These are phyloP conservation scores for Kwoniella shandongensis DNA, from an alignment of 768 basidiomycete species.

Conservation along the genomic window DNA sequence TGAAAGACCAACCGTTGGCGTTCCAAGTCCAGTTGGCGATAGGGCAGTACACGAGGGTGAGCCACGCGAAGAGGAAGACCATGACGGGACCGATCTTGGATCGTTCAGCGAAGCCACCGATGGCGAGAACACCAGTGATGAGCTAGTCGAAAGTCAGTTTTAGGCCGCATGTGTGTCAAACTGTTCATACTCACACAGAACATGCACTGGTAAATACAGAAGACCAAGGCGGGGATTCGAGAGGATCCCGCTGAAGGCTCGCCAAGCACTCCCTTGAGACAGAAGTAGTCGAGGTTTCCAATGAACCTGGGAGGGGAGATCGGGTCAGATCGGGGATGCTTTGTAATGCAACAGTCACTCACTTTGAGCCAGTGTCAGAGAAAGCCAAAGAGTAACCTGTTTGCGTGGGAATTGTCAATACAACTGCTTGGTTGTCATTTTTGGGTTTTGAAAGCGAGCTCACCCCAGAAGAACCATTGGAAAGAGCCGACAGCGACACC, in stretches of 20 bases:
- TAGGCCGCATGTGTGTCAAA: background rate
- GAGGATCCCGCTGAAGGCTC: conserved; percentile 75
- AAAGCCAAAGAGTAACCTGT: conserved; percentile 83
- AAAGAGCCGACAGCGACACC: conserved; percentile 52
- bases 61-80: conserved; percentile 78
- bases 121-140: conserved; percentile 52
- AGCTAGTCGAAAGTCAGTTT: conserved; percentile 11
- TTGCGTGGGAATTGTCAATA: background rate
- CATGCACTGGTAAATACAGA: conserved; percentile 66
- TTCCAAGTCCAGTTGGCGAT: conserved; percentile 77
- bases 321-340: background rate
- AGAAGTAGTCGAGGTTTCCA: conserved; percentile 79
- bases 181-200: conserved; percentile 37
- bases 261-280: conserved; percentile 68
- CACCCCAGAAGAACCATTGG: conserved; percentile 69
- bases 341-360: conserved; percentile 11
- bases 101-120: conserved; percentile 73
- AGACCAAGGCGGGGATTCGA: conserved; percentile 76
- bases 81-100: conserved; percentile 74
- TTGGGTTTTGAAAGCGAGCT: background rate
- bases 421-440: too few species aligned
- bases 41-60: conserved; percentile 83
- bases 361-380: conserved; percentile 59
- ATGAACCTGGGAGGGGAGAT: conserved; percentile 60
- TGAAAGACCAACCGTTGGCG: conserved; percentile 76